Evolutionary conservation across 2,329 filamentous ascomycete species (phyloP), one percentile per base, ranked within the genome.

Genomic region (Dactylellina parvicollis): DNA sequence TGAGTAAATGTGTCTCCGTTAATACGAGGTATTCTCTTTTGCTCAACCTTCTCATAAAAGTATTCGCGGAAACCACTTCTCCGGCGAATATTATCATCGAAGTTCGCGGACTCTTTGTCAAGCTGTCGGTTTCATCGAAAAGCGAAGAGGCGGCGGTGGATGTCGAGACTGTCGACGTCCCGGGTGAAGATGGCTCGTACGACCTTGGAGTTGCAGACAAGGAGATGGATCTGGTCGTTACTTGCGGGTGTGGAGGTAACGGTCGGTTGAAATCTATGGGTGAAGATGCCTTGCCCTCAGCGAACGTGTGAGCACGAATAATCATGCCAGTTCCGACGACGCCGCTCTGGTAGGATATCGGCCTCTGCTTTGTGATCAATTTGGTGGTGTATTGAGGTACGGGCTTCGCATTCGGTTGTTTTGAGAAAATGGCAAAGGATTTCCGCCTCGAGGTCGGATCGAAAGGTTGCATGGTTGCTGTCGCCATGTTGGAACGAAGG

Each of bases 21-120:
- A 91, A 82, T 12, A 91, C 89, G 61, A 91, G 81, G 77, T 89
- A 91, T 79, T 91, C 88, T 80, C 85, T 89, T 81, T 88, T 90
- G 22, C 59, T 64, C 52, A 74, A 42, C 81, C 90, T 90, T 79
- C 88, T 83, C 80, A 90, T 89, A 84, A 91, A 86, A 71, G 86
- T 86, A 64, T 86, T 88, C 52, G 87, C 87, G 10, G 87, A 90
- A 80, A 91, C 88, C 14, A 90, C 86, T 78, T 90, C 89, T 36
- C 89, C 89, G 81, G 90, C 86, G 75, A 74, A 74, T 32, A 74
- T 36, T n/a, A 74, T 69, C 40, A 69, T 42, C 3, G 69, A 66
- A 5, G 62, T 52, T 22, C 57, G 34, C 1, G 70, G 40, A 55
- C 54, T 59, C 22, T 72, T 67, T 5, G 49, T 34, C 18, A 59